Conservation (phyloP, 140 eudicot species). For the Oenanthe javanica region DNA sequence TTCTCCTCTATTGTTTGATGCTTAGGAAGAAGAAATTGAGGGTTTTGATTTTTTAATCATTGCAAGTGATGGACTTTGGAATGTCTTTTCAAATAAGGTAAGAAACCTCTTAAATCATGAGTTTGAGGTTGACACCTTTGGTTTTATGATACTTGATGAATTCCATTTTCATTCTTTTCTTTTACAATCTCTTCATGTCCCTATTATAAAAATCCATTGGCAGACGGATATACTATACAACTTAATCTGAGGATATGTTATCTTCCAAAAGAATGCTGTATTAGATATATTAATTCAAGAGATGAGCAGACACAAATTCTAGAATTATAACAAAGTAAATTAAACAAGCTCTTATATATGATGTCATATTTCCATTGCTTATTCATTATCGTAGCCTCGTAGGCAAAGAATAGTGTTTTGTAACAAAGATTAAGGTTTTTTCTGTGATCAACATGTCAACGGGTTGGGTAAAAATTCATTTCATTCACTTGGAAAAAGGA, state of each 20-base stretch:
- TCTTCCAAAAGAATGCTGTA: neutral
- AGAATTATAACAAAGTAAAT: neutral
- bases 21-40: conserved; percentile 62
- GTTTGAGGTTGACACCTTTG: conserved; percentile 3
- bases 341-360: neutral
- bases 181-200: neutral
- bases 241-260: neutral
- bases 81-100: conserved; percentile 69
- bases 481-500: neutral
- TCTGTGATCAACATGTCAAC: neutral
- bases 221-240: neutral
- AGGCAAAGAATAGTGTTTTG: neutral
- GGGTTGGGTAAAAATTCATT: neutral
- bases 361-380: too few relatives aligned
- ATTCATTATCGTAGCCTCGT: neutral
- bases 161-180: neutral
- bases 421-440: neutral
- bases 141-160: neutral
- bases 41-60: conserved; percentile 64
- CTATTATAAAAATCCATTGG: neutral
- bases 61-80: conserved; percentile 87
- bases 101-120: conserved; percentile 4
- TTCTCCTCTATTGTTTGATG: neutral
- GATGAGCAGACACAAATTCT: neutral
- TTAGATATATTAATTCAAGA: too few relatives aligned